phyloP scores from a whole-genome alignment of 805 yeast species.

The Saturnispora ahearnii region DNA sequence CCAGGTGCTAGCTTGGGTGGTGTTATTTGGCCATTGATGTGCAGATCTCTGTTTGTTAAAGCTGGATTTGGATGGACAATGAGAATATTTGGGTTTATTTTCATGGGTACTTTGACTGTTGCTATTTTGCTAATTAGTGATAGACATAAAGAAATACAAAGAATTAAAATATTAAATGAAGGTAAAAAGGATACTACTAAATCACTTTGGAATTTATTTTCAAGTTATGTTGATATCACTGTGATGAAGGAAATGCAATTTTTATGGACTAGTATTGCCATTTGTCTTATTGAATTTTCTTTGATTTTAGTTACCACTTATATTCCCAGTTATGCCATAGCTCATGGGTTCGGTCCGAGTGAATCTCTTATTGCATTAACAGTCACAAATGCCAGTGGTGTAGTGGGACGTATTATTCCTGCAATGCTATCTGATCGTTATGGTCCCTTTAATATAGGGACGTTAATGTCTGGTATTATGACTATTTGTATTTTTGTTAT shows the following conservation, averaged over 20 bases:
- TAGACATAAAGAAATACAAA: constrained; percentile 17
- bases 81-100: constrained; percentile 42
- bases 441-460: constrained; percentile 38
- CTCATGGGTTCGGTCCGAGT: constrained; percentile 38
- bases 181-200: constrained; percentile 15
- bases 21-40: constrained; percentile 43
- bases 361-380: constrained; percentile 35
- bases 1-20: constrained; percentile 54
- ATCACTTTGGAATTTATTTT: no score
- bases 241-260: constrained; percentile 37
- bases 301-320: constrained; percentile 45
- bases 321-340: constrained; percentile 47
- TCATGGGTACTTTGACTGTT: constrained; percentile 23
- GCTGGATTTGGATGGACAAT: constrained; percentile 57
- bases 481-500: constrained; percentile 37
- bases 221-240: constrained; percentile 23
- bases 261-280: constrained; percentile 31
- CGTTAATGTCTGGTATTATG: constrained; percentile 31
- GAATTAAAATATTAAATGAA: constrained; percentile 1
- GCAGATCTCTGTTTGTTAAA: constrained; percentile 38
- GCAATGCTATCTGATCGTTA: constrained; percentile 35
- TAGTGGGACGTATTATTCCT: constrained; percentile 38
- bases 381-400: constrained; percentile 34
- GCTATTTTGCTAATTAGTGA: constrained; percentile 29
- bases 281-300: constrained; percentile 43